A percentile compares a stretch with the other conserved stretches of the same genome.
phyloP scores from a whole-genome alignment of 768 basidiomycete genomes.

The Lyophyllum decastes region DNA sequence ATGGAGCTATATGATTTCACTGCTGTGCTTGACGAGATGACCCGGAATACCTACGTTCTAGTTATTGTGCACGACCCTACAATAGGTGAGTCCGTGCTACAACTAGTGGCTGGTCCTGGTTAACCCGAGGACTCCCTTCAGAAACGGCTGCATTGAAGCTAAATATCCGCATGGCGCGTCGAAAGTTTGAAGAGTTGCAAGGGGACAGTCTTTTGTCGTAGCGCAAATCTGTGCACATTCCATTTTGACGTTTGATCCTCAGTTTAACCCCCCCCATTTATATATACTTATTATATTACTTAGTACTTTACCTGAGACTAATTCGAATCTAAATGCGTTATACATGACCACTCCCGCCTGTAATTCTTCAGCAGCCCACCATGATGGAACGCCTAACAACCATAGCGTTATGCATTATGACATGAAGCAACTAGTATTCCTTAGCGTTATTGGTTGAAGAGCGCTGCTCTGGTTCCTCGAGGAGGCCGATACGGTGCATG shows the following conservation, averaged over 20 bases:
- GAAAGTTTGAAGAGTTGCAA: constrained; percentile 90
- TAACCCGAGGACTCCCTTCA: constrained; percentile 27
- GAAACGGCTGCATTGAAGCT: constrained; percentile 87
- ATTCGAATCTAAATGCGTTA: neutral
- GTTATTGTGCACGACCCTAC: constrained; percentile 87
- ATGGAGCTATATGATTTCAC: constrained; percentile 86
- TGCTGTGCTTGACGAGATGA: constrained; percentile 90
- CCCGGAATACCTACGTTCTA: constrained; percentile 90
- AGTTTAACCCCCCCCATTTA: constrained; percentile 4
- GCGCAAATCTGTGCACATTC: neutral
- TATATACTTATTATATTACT: constrained; percentile 6
- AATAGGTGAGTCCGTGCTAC: constrained; percentile 57
- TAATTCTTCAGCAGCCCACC: neutral
- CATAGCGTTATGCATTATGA: neutral
- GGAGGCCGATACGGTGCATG: constrained; percentile 37
- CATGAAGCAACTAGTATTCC: neutral
- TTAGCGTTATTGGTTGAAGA: neutral
- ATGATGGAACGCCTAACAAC: neutral
- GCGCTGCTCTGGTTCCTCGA: constrained; percentile 24
- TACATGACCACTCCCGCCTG: neutral
- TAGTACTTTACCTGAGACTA: constrained; percentile 1
- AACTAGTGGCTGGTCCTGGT: neutral
- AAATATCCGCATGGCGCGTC: constrained; percentile 84
- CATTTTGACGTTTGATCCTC: neutral
- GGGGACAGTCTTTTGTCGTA: constrained; percentile 57